Percentiles rank a stretch among this genome's conserved stretches.
Evolutionary conservation across 345 rosid species (phyloP).

Genomic region (Cardamine resedifolia): DNA sequence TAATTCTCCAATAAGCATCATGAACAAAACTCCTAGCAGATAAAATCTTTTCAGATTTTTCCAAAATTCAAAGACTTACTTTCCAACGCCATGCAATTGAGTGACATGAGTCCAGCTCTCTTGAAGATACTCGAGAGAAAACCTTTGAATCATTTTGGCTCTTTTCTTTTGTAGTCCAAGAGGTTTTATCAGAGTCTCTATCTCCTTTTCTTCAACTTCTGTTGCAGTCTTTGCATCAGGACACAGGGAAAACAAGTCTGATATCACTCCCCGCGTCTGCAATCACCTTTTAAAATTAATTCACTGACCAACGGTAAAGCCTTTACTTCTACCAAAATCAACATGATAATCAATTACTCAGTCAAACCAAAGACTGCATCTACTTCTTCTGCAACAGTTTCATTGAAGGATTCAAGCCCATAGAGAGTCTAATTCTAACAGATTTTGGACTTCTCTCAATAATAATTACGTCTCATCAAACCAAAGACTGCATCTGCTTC

Average conservation of each 20-base stretch:
- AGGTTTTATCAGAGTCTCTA: slow-evolving; percentile 48
- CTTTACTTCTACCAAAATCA: neutral
- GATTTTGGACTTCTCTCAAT: neutral
- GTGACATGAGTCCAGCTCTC: slow-evolving; percentile 82
- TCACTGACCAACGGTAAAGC: neutral
- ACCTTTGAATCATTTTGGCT: slow-evolving; percentile 51
- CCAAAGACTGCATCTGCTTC: neutral
- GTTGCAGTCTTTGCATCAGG: slow-evolving; percentile 68
- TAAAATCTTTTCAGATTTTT: neutral
- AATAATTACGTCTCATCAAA: no score
- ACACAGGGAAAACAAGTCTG: slow-evolving; percentile 54
- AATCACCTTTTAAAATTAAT: slow-evolving; percentile 4
- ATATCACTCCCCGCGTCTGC: slow-evolving; percentile 51
- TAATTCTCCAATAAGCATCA: slow-evolving; percentile 6
- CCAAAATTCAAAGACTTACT: slow-evolving; percentile 40
- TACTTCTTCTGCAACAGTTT: neutral
- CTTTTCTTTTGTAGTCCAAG: slow-evolving; percentile 67
- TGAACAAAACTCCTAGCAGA: neutral
- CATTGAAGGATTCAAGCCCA: neutral
- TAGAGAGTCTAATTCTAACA: neutral
- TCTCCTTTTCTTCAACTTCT: slow-evolving; percentile 40
- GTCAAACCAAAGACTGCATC: neutral
- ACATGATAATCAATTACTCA: neutral
- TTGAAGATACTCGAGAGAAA: slow-evolving; percentile 64
- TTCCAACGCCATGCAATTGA: slow-evolving; percentile 73